These are phyloP conservation scores for Eucalyptus pauciflora DNA, from an alignment of 345 rosid genomes.

Conservation along the genomic window DNA sequence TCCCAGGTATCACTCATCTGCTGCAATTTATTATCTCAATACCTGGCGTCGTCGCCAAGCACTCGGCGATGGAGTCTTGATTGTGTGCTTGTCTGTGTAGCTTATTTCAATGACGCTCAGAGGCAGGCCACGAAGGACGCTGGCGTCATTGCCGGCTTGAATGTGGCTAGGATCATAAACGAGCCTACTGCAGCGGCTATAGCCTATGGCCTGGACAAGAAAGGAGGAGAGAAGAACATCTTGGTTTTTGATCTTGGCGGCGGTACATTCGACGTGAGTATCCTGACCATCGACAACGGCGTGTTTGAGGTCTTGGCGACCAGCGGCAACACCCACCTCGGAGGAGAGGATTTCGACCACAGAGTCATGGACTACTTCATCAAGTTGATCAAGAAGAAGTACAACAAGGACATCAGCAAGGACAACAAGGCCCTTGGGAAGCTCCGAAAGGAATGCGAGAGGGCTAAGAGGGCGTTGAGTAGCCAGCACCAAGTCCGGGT, in stretches of 20 bases:
- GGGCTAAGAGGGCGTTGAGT: conserved; percentile 98
- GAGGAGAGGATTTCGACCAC: conserved; percentile 98
- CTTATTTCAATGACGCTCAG: conserved; percentile 97
- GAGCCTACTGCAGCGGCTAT: conserved; percentile 99
- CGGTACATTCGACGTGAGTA: conserved; percentile 93
- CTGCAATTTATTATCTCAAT: not conserved
- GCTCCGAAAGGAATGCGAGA: conserved; percentile 84
- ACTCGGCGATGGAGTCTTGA: not conserved
- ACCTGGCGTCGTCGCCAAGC: not conserved
- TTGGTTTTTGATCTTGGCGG: conserved; percentile 97
- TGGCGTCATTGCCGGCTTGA: conserved; percentile 83
- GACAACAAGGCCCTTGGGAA: conserved; percentile 91
- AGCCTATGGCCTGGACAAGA: conserved; percentile 94
- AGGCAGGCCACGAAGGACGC: conserved; percentile 99
- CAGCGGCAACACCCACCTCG: conserved; percentile 96
- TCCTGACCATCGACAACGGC: conserved; percentile 89
- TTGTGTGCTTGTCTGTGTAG: conserved; percentile 36
- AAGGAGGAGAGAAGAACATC: conserved; percentile 95
- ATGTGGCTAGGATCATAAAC: conserved; percentile 93
- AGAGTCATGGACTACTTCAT: conserved; percentile 96
- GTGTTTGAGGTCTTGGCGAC: conserved; percentile 98
- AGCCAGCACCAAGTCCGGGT: conserved; percentile 99
- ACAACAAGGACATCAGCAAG: conserved; percentile 94
- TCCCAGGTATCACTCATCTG: conserved; percentile 14
- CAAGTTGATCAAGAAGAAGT: conserved; percentile 95